Base-by-base conservation (phyloP, 768 basidiomycete species). In the Lactarius hengduanensis region DNA sequence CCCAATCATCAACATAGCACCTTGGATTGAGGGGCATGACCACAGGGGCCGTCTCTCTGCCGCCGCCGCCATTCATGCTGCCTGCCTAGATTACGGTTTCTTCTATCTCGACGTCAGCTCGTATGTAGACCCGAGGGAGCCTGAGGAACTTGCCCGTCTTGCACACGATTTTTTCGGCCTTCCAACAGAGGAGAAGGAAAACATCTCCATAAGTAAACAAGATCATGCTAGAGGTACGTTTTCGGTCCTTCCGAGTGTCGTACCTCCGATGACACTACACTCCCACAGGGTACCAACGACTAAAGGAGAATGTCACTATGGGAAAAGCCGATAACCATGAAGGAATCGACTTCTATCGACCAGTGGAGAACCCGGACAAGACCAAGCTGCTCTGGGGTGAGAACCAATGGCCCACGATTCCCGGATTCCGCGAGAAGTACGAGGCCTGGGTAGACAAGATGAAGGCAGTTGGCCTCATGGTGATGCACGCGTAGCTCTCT, bases 251-350 rank as follows among this genome's bases (percentile, higher is more conserved):
- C 8, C 4, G 2, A 4, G 53, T 15, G 9, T 13, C 22, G 18
- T 20, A 36, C 56, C 68, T 69, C 38, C 59, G 20, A 40, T 54
- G 56, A 61, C 26, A 34, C 28, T 22, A 2, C 53, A 43, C 4
- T 16, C 11, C 10, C 20, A 20, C 71, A 95, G 94, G 94, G 8
- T 96, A 94, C 73, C 86, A 87, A 56, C 80, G 84, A 58, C 74
- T 97, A 36, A 87, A 86, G 65, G 90, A 96, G 79, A 94, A 96
- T 69, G 84, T 96, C 13, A 96, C 94, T 0, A 86, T 87, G 69
- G 91, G 92, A 9, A 89, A 88, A 74, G 86, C 88, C 4, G 92
- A 95, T 72, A 90, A 87, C 67, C 92, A 94, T 68, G 94, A 96
- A 78, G 92, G 84, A 2, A 75, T 95, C 45, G 94, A 96, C 72